phyloP scores from a whole-genome alignment of 345 rosid genomes.

The Pseudoturritis turrita region DNA sequence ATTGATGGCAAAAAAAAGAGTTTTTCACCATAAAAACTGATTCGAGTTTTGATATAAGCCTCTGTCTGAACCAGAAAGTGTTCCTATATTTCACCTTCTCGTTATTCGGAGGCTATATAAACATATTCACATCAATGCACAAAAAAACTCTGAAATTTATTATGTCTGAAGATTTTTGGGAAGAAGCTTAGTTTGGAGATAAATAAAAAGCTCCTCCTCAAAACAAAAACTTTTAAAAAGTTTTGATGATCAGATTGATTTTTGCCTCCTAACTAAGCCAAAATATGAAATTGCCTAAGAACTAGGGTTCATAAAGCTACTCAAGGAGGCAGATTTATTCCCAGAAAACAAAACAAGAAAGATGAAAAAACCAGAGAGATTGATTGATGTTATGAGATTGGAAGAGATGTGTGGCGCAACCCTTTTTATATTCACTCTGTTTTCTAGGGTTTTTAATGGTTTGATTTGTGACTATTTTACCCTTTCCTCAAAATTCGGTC shows the following conservation, averaged over 20 bases:
- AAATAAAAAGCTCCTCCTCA: neutral
- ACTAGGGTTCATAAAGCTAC: slow-evolving; percentile 32
- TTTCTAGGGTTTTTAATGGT: slow-evolving; percentile 15
- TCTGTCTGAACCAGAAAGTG: slow-evolving; percentile 33
- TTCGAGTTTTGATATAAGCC: slow-evolving; percentile 30
- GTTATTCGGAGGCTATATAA: slow-evolving; percentile 30
- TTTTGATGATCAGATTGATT: slow-evolving; percentile 16
- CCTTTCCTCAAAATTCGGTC: neutral
- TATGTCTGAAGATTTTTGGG: slow-evolving; percentile 14
- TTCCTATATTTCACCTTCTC: slow-evolving; percentile 23
- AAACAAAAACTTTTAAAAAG: slow-evolving; percentile 12
- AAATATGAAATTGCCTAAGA: slow-evolving; percentile 20
- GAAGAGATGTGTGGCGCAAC: neutral
- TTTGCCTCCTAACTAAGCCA: slow-evolving; percentile 34
- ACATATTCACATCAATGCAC: neutral
- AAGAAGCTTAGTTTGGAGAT: neutral
- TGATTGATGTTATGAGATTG: neutral
- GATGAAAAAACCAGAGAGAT: neutral
- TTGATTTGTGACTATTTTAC: slow-evolving; percentile 3
- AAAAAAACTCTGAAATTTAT: neutral
- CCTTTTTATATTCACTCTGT: slow-evolving; percentile 12
- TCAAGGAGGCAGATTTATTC: slow-evolving; percentile 17
- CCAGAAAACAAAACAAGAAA: neutral
- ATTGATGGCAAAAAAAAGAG: neutral
- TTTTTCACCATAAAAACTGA: slow-evolving; percentile 7